Evolutionary conservation across 129 eudicot genomes (phyloP).

Genomic region (Chrysanthemum lavandulifolium): DNA sequence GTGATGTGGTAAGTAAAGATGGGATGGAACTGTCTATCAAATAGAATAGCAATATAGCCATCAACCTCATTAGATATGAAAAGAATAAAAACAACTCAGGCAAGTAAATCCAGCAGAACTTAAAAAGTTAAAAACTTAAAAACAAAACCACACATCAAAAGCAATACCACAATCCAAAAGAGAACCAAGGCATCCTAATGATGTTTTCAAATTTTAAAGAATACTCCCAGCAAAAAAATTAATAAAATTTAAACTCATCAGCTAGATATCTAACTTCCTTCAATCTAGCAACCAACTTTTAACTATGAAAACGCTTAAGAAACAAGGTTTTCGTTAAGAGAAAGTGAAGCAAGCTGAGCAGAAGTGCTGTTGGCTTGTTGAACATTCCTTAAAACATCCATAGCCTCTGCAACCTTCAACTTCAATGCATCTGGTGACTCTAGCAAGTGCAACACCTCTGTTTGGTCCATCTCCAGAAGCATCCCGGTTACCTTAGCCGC

Average conservation of each 20-base stretch:
- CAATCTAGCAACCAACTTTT: neutral
- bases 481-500: constrained; percentile 89
- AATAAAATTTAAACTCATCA: constrained; percentile 5
- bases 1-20: too few relatives aligned
- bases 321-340: constrained; percentile 66
- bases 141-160: constrained; percentile 30
- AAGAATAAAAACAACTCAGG: neutral
- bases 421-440: constrained; percentile 86
- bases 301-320: constrained; percentile 33
- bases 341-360: constrained; percentile 60
- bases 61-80: too few relatives aligned
- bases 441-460: constrained; percentile 73
- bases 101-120: constrained; percentile 12
- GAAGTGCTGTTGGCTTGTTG: constrained; percentile 47
- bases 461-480: constrained; percentile 93
- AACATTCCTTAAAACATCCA: constrained; percentile 68
- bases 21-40: too few relatives aligned
- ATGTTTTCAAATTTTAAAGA: constrained; percentile 30
- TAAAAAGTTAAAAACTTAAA: neutral
- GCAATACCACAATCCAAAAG: constrained; percentile 25
- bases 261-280: constrained; percentile 31
- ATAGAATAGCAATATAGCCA: too few relatives aligned
- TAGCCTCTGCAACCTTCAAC: constrained; percentile 77
- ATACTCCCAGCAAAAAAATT: neutral
- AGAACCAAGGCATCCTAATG: constrained; percentile 26